These are phyloP conservation scores for Rostrohypoxylon terebratum DNA, from an alignment of 495 filamentous ascomycete species.

Conservation along the genomic window DNA sequence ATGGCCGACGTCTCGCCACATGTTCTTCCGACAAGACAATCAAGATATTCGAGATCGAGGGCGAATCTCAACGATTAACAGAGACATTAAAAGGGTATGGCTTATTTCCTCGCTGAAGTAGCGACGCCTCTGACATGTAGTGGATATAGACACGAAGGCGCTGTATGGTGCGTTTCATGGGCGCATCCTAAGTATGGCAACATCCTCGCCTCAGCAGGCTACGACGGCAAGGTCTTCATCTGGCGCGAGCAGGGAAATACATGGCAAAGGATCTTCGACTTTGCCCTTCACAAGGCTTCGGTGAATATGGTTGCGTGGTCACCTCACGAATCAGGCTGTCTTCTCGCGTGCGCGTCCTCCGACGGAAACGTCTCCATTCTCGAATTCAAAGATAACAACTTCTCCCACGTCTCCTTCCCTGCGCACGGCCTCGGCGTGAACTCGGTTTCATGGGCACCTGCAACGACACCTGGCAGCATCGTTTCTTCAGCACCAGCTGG, in stretches of 20 bases:
- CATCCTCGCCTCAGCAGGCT: conserved; percentile 92
- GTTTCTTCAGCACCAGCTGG: conserved; percentile 73
- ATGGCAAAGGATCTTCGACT: conserved; percentile 89
- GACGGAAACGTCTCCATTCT: conserved; percentile 94
- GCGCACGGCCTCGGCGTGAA: conserved; percentile 95
- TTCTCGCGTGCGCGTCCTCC: conserved; percentile 92
- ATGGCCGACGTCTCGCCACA: conserved; percentile 94
- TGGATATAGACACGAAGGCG: conserved; percentile 82
- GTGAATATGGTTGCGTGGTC: conserved; percentile 97
- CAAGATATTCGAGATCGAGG: conserved; percentile 99
- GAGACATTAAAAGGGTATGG: conserved; percentile 94
- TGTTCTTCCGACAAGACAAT: conserved; percentile 98
- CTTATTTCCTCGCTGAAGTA: neutral
- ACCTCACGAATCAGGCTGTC: conserved; percentile 94
- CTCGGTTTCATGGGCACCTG: conserved; percentile 93
- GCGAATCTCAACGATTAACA: conserved; percentile 86
- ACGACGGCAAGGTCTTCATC: conserved; percentile 98
- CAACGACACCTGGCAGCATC: conserved; percentile 80
- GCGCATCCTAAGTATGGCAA: conserved; percentile 98
- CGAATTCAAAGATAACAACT: conserved; percentile 95
- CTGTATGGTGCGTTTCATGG: conserved; percentile 97
- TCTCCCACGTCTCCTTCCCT: conserved; percentile 84
- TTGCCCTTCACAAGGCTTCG: conserved; percentile 88
- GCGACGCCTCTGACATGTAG: conserved; percentile 34
- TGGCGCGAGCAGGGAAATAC: conserved; percentile 86